A percentile compares a stretch with the other conserved stretches of the same genome.
phyloP scores from a whole-genome alignment of 352 stramenopile genomes.

The Blastocystis sp. region DNA sequence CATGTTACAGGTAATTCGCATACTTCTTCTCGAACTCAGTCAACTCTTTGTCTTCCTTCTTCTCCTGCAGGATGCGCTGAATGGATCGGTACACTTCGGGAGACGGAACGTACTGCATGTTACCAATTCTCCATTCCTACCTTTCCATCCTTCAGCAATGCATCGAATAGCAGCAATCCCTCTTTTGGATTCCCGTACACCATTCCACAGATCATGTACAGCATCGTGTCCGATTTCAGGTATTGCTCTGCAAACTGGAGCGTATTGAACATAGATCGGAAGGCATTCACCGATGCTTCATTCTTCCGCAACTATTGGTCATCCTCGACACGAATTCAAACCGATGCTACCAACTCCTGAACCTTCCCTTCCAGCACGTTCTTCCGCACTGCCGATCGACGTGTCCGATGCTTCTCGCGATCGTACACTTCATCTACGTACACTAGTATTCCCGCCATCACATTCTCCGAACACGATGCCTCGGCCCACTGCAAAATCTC shows the following conservation, averaged over 20 bases:
- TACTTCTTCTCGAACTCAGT: not conserved
- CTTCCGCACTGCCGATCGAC: not conserved
- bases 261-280: not conserved
- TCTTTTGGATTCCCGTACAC: not conserved
- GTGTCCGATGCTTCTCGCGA: not conserved
- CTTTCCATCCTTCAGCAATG: not conserved
- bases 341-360: not conserved
- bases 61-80: not conserved
- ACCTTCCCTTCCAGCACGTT: not conserved
- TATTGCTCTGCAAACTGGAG: not conserved
- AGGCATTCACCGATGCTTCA: not conserved
- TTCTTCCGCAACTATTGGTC: not conserved
- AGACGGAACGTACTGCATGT: not conserved
- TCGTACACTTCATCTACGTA: slow-evolving; percentile 2
- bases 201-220: slow-evolving; percentile 3
- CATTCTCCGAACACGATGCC: not conserved
- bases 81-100: not conserved
- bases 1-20: not conserved
- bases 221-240: slow-evolving; percentile 1
- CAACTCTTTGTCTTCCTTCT: not conserved
- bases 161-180: not conserved
- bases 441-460: not conserved
- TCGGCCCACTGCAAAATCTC: slow-evolving; percentile 9
- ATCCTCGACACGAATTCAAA: not conserved
- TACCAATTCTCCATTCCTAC: not conserved